Evolutionary conservation across 2,329 filamentous ascomycete species (phyloP).

Genomic region (Fusarium caatingaense): DNA sequence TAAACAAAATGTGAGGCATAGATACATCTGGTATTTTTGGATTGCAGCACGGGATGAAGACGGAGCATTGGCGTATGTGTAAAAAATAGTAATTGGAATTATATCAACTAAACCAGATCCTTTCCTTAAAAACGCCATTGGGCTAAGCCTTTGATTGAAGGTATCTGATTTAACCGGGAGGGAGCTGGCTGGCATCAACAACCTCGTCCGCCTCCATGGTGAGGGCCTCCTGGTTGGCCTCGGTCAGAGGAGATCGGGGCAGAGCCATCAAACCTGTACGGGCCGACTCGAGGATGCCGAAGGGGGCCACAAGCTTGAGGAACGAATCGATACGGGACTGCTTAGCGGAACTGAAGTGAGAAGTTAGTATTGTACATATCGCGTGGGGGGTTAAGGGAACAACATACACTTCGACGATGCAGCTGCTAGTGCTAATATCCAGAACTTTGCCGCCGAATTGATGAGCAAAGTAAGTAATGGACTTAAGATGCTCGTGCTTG

Average conservation of each 20-base stretch:
- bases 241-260: constrained; percentile 88
- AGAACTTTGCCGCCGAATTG: constrained; percentile 98
- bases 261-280: constrained; percentile 97
- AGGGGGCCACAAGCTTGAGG: constrained; percentile 93
- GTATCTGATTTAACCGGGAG: constrained; percentile 75
- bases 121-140: constrained; percentile 46
- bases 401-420: constrained; percentile 94
- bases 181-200: constrained; percentile 92
- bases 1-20: background rate
- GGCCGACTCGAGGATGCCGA: constrained; percentile 95
- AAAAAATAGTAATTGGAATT: constrained; percentile 47
- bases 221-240: constrained; percentile 74
- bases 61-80: constrained; percentile 42
- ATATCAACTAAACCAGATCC: constrained; percentile 45
- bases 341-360: constrained; percentile 79
- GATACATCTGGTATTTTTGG: constrained; percentile 22
- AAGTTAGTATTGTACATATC: constrained; percentile 41
- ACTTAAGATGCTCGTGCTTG: constrained; percentile 97
- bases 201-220: constrained; percentile 92
- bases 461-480: constrained; percentile 95
- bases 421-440: constrained; percentile 98
- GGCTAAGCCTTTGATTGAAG: constrained; percentile 27
- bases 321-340: constrained; percentile 95
- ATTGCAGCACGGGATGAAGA: constrained; percentile 25
- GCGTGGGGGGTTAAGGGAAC: background rate